Conservation (phyloP, 1,284 basidiomycete species). For the Rhizoctonia solani region DNA sequence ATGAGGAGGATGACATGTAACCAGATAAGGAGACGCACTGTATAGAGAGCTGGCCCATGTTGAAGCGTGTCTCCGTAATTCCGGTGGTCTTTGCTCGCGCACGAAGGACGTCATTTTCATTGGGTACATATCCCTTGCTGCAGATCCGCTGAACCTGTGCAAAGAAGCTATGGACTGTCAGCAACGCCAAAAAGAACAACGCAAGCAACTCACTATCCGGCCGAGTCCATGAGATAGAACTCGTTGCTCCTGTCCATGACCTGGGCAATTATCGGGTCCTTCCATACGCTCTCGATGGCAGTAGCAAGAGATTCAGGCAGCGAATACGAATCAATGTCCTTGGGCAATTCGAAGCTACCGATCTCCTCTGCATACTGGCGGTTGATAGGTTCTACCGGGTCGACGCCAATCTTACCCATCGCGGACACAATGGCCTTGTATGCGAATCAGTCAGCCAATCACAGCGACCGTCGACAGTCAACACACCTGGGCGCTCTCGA, state of each 20-base stretch:
- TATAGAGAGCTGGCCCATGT: constrained; percentile 36
- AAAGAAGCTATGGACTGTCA: constrained; percentile 70
- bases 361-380: constrained; percentile 45
- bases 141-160: constrained; percentile 83
- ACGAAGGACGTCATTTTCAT: constrained; percentile 85
- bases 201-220: constrained; percentile 70
- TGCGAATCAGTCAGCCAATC: constrained; percentile 50
- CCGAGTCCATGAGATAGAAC: constrained; percentile 97
- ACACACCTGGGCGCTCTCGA: constrained; percentile 69
- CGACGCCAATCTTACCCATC: constrained; percentile 87
- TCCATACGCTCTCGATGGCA: constrained; percentile 84
- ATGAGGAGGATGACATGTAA: background rate
- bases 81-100: constrained; percentile 92
- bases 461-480: background rate
- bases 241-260: constrained; percentile 87
- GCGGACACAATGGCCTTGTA: constrained; percentile 83
- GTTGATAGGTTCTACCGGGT: constrained; percentile 78
- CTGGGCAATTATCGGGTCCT: constrained; percentile 84
- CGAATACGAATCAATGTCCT: constrained; percentile 35
- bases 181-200: background rate
- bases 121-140: constrained; percentile 78
- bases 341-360: no score
- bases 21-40: no score
- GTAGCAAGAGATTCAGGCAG: constrained; percentile 56
- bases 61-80: constrained; percentile 82